A percentile compares a stretch with the other conserved stretches of the same genome.
Evolutionary conservation across 1,284 basidiomycete species (phyloP).

Genomic region (Inonotus hispidus): DNA sequence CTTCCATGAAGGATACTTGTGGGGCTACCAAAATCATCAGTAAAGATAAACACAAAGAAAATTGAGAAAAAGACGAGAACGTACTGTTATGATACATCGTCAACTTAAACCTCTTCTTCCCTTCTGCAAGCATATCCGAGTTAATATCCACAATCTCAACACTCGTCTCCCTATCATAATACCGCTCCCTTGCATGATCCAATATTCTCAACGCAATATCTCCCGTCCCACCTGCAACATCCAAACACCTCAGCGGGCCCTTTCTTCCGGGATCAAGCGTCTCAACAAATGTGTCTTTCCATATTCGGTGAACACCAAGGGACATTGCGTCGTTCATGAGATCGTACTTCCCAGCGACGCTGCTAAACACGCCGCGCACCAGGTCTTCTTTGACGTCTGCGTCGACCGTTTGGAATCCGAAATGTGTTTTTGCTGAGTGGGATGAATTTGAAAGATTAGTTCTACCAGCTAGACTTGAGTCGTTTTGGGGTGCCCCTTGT

Average conservation of each 20-base stretch:
- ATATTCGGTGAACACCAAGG: slow-evolving; percentile 91
- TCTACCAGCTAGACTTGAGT: not conserved
- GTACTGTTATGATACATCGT: slow-evolving; percentile 96
- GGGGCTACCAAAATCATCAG: slow-evolving; percentile 54
- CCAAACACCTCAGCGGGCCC: slow-evolving; percentile 77
- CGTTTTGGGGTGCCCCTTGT: not conserved
- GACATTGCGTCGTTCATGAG: slow-evolving; percentile 99
- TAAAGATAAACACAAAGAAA: not conserved
- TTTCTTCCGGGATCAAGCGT: slow-evolving; percentile 74
- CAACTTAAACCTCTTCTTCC: slow-evolving; percentile 85
- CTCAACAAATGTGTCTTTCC: slow-evolving; percentile 93
- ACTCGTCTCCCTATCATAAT: slow-evolving; percentile 82
- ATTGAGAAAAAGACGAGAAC: slow-evolving; percentile 29
- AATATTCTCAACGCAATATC: slow-evolving; percentile 95
- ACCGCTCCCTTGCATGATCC: slow-evolving; percentile 85
- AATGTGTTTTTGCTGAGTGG: slow-evolving; percentile 48
- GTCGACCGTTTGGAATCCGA: slow-evolving; percentile 87
- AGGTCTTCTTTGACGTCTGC: slow-evolving; percentile 72
- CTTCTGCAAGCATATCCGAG: slow-evolving; percentile 91
- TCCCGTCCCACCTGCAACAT: slow-evolving; percentile 97
- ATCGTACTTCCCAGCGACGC: slow-evolving; percentile 94
- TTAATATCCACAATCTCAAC: slow-evolving; percentile 97
- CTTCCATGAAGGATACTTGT: slow-evolving; percentile 90
- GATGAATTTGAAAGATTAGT: not conserved
- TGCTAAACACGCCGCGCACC: slow-evolving; percentile 92